phyloP scores from a whole-genome alignment of 257 asterid genomes.

The Gentiana straminea region DNA sequence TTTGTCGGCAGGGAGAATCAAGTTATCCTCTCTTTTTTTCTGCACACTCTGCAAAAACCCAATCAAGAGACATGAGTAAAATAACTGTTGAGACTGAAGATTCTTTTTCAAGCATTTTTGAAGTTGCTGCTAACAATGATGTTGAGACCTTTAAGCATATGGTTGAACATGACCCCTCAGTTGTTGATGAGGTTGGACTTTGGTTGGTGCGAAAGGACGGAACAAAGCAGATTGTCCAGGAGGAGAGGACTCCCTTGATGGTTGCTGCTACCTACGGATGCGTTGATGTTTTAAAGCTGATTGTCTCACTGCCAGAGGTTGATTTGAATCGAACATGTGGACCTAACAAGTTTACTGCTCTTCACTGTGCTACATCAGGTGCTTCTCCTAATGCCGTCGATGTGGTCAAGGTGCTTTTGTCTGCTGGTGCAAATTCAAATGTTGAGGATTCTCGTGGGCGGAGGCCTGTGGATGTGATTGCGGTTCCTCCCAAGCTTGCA shows the following conservation, averaged over 20 bases:
- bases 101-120: slow-evolving; percentile 69
- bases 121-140: slow-evolving; percentile 78
- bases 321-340: slow-evolving; percentile 73
- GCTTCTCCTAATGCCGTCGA: slow-evolving; percentile 49
- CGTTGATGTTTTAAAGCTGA: slow-evolving; percentile 63
- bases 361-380: slow-evolving; percentile 85
- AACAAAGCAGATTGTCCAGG: slow-evolving; percentile 49
- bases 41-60: slow-evolving; percentile 12
- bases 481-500: slow-evolving; percentile 44
- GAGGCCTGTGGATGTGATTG: slow-evolving; percentile 59
- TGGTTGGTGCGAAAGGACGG: slow-evolving; percentile 78
- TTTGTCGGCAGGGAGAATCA: slow-evolving; percentile 43
- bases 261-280: slow-evolving; percentile 88
- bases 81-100: slow-evolving; percentile 58
- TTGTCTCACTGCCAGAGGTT: slow-evolving; percentile 67
- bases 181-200: slow-evolving; percentile 60
- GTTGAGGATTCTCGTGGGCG: slow-evolving; percentile 51
- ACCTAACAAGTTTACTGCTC: slow-evolving; percentile 70
- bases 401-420: slow-evolving; percentile 53
- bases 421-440: slow-evolving; percentile 86
- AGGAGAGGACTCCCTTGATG: slow-evolving; percentile 82
- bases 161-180: slow-evolving; percentile 58
- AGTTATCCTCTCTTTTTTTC: slow-evolving; percentile 16
- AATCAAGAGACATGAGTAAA: slow-evolving; percentile 16
- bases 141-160: slow-evolving; percentile 53